Evolutionary conservation across 768 basidiomycete species (phyloP), one percentile per base, ranked within the genome.

Genomic region (Lanmaoa rubissima): DNA sequence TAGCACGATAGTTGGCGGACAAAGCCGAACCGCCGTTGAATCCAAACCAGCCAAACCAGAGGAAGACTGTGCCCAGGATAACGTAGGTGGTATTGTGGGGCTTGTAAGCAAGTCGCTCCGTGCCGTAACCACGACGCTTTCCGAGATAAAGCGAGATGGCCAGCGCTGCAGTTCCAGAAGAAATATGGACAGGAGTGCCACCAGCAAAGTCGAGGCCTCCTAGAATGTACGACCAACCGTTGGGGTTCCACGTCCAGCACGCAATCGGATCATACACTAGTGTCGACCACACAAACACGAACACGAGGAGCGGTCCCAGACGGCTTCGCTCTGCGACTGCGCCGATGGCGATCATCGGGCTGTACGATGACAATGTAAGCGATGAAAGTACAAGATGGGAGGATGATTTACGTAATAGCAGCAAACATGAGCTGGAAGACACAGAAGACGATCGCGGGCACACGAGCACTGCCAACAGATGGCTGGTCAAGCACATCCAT

Each of bases 31-130:
- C 96, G 8, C 95, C 95, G 72, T 94, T 94, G 81, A 94, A 94
- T 2, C 92, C 92, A 58, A 96, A 92, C 95, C 95, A 98, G 5
- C 90, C 90, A 55, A 93, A 92, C 93, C 94, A 97, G 50, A 98
- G 90, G 69, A 96, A 82, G 2, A 88, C 83, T 0, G 96, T 98
- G 11, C 96, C 96, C n/a, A 97, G 77, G 43, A 97, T 79, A 58
- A 98, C 92, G 67, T 94, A 94, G 26, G 88, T 87, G 17, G 92
- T 91, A 71, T 96, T 97, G 69, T 95, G 91, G 1, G 96, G 94
- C 73, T 87, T 95, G 82, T 95, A 98, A 1, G 92, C 89, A 14
- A 97, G 82, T 26, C 87, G 81, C 64, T 91, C 88, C 3, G 94
- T 96, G 16, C 94, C 95, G 60, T 92, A 98, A 1, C 94, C 95